These are phyloP conservation scores for Penicillium concentricum DNA, from an alignment of 2,329 filamentous ascomycete genomes.

Conservation along the genomic window DNA sequence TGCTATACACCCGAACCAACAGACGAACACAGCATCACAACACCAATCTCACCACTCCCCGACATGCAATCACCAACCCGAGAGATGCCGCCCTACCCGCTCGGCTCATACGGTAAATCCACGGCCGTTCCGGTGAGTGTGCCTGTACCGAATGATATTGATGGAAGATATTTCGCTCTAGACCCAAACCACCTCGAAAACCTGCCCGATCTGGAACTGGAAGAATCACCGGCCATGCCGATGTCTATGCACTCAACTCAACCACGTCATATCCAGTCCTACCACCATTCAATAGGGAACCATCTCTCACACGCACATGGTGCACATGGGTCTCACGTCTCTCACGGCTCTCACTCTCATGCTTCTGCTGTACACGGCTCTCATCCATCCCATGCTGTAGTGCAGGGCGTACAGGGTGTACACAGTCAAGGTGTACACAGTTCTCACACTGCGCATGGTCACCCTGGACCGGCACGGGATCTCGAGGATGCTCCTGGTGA, in stretches of 20 bases:
- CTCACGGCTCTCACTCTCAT: neutral
- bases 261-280: constrained; percentile 3
- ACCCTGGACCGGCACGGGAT: neutral
- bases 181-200: constrained; percentile 27
- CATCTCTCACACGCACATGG: neutral
- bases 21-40: constrained; percentile 24
- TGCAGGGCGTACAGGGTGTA: neutral
- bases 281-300: constrained; percentile 13
- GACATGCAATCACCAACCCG: constrained; percentile 28
- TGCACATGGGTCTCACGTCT: neutral
- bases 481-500: constrained; percentile 14
- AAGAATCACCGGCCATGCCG: constrained; percentile 25
- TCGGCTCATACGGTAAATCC: constrained; percentile 9
- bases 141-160: constrained; percentile 10
- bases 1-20: constrained; percentile 38
- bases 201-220: constrained; percentile 27
- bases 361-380: neutral
- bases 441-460: neutral
- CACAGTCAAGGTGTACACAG: neutral
- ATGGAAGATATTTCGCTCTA: constrained; percentile 6
- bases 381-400: neutral
- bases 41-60: constrained; percentile 28
- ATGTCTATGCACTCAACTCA: constrained; percentile 14
- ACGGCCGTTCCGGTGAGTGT: constrained; percentile 5
- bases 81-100: constrained; percentile 19